These are phyloP conservation scores for Wolfiporia cocos DNA, from an alignment of 1,284 basidiomycete genomes.

Conservation along the genomic window DNA sequence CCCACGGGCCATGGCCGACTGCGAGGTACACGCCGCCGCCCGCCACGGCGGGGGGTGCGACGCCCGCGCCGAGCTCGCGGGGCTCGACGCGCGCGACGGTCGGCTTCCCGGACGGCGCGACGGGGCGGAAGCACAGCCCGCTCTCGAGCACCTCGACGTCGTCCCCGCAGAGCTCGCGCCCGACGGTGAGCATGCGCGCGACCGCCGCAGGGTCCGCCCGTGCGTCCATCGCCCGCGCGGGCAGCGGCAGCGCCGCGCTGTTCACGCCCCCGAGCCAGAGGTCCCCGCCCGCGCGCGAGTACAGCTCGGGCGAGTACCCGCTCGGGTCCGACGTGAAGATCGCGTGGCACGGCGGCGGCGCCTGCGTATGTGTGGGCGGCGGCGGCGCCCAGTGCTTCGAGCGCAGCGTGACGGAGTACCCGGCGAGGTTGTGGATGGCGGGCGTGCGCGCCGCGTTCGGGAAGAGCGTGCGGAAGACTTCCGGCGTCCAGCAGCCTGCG, in stretches of 20 bases:
- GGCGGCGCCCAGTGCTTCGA: slow-evolving; percentile 23
- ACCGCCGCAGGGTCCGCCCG: slow-evolving; percentile 12
- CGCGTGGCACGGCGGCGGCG: slow-evolving; percentile 22
- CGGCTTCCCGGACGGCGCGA: slow-evolving; percentile 25
- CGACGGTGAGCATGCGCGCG: slow-evolving; percentile 19
- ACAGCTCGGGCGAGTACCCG: slow-evolving; percentile 31
- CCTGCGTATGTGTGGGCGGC: too few species aligned
- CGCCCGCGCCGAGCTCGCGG: slow-evolving; percentile 21
- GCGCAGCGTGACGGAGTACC: slow-evolving; percentile 25
- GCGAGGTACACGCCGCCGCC: slow-evolving; percentile 25
- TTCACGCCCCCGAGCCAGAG: slow-evolving; percentile 34
- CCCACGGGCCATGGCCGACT: slow-evolving; percentile 33
- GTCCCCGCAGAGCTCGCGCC: slow-evolving; percentile 19
- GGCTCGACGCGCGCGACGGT: slow-evolving; percentile 24
- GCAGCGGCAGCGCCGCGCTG: slow-evolving; percentile 21
- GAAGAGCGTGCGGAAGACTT: slow-evolving; percentile 42
- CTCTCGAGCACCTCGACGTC: slow-evolving; percentile 20
- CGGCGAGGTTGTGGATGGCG: slow-evolving; percentile 25
- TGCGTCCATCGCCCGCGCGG: slow-evolving; percentile 22
- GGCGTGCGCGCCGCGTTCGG: slow-evolving; percentile 29
- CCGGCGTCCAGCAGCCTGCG: slow-evolving; percentile 61
- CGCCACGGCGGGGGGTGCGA: slow-evolving; percentile 9
- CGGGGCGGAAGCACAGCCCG: slow-evolving; percentile 30
- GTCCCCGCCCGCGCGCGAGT: slow-evolving; percentile 27
- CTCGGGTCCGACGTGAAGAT: slow-evolving; percentile 26